Evolutionary conservation across 768 basidiomycete species (phyloP), one percentile per base, ranked within the genome.

Genomic region (Cytidiella melzeri): DNA sequence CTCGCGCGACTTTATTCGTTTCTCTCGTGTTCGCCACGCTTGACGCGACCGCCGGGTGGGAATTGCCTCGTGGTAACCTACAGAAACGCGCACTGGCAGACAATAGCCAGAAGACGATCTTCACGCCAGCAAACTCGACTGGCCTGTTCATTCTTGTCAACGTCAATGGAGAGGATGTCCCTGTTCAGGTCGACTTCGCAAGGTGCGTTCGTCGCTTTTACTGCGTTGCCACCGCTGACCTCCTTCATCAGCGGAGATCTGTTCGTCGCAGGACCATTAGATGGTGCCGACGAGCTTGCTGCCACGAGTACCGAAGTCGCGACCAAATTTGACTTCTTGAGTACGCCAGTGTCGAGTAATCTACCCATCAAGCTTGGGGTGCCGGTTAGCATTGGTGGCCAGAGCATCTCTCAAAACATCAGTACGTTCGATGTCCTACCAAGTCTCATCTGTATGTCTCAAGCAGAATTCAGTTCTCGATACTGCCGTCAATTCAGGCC

Each of bases 61-160:
- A 7, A 15, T 43, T 25, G 5, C 43, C 26, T 4, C 15, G 12
- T n/a, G n/a, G n/a, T n/a, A n/a, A n/a, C 11, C 26, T 25, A 24
- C 41, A 12, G 13, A 48, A 27, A 20, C 41, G 41, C 23, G 47
- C 27, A 5, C 38, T 44, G 5, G 1, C 2, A 9, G 24, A 44
- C 25, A 25, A 39, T 24, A 37, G 41, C 19, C 30, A 49, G 12
- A 30, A 45, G 11, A 45, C 49, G 18, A 37, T 54, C 24, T 27
- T 45, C 37, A 7, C 24, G 18, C 28, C 18, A n/a, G 7, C 42
- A 11, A 40, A 23, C 20, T 10, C 26, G 2, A 42, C 30, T n/a
- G 43, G 43, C 1, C 21, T 54, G 18, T 46, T 54, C 43, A 24
- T 54, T 13, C 43, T 39, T 13, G 37, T 54, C 21, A 28, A 40